Conservation (phyloP, 441 rosid species). For the Gossypium davidsonii region DNA sequence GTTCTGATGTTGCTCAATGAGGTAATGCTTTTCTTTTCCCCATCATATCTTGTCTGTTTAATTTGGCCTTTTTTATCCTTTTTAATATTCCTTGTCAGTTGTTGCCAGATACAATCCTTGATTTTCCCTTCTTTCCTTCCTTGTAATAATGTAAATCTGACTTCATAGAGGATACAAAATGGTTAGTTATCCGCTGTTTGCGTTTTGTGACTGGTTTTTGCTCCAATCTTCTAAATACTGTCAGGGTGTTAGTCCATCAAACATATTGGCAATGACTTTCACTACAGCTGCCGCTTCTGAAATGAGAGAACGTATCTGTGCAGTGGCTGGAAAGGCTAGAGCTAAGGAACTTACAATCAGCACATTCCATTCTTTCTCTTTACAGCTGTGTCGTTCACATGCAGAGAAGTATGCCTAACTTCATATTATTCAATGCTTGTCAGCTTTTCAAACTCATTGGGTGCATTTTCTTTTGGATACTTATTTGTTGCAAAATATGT, state of each 20-base stretch:
- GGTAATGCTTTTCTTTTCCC: slow-evolving; percentile 38
- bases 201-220: background rate
- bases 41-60: slow-evolving; percentile 12
- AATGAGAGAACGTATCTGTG: slow-evolving; percentile 85
- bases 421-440: background rate
- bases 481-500: background rate
- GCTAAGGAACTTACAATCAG: slow-evolving; percentile 78
- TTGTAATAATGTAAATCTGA: background rate
- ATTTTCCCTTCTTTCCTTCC: background rate
- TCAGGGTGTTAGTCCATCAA: slow-evolving; percentile 78
- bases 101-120: background rate
- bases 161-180: background rate
- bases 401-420: slow-evolving; percentile 68
- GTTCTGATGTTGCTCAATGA: slow-evolving; percentile 61
- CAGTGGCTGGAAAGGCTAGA: slow-evolving; percentile 72
- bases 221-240: slow-evolving; percentile 1
- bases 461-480: background rate
- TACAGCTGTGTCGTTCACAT: slow-evolving; percentile 88
- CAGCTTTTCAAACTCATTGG: background rate
- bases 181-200: background rate
- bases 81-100: background rate
- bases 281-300: slow-evolving; percentile 94
- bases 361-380: slow-evolving; percentile 92
- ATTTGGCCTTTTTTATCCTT: background rate
- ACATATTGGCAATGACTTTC: slow-evolving; percentile 95